Conservation (phyloP, 169 alveolate species). For the Cyclospora cayetanensis region DNA sequence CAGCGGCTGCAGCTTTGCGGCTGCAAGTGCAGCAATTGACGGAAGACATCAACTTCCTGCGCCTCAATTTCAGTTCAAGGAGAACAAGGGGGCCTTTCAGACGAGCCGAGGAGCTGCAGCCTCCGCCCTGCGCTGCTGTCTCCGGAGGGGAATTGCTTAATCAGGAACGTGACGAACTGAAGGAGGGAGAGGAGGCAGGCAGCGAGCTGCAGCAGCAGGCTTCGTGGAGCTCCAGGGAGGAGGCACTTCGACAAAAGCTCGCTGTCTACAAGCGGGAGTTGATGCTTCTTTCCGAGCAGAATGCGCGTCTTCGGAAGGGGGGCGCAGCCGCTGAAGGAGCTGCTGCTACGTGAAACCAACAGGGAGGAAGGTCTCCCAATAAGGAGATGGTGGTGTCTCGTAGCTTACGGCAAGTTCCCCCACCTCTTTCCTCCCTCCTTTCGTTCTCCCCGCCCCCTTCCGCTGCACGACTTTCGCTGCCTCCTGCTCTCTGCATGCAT, state of each 20-base stretch:
- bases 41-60: neutral
- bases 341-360: no score
- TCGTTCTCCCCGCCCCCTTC: no score
- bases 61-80: neutral
- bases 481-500: no score
- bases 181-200: neutral
- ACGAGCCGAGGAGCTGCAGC: neutral
- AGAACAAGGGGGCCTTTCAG: neutral
- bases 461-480: no score
- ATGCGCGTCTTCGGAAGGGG: neutral
- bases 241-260: neutral
- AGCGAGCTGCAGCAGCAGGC: slow-evolving; percentile 14
- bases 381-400: no score
- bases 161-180: no score
- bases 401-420: no score
- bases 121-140: no score
- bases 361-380: no score
- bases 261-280: slow-evolving; percentile 21
- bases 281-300: neutral
- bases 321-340: slow-evolving; percentile 23
- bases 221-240: neutral
- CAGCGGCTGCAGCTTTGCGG: slow-evolving; percentile 15
- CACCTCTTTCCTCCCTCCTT: no score
- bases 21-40: slow-evolving; percentile 24
- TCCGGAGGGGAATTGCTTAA: no score